Conservation (phyloP, 225 moss, liverwort and hornwort genomes). For the Physcomitrium patens region DNA sequence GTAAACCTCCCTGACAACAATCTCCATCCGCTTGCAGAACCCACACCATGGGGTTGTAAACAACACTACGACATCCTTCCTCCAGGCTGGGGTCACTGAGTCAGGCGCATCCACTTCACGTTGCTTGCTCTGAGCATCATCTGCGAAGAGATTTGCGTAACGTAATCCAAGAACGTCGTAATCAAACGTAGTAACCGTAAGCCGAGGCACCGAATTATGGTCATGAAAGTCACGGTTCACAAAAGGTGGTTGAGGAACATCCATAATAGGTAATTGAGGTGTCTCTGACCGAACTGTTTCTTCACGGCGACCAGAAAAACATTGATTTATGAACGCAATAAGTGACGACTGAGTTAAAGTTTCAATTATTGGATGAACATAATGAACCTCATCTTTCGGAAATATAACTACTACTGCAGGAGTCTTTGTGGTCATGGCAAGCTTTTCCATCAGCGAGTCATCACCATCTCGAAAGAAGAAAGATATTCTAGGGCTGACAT, state of each 20-base stretch:
- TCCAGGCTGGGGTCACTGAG: conserved; percentile 27
- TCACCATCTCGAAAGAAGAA: conserved; percentile 49
- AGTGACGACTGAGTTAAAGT: conserved; percentile 32
- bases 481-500: neutral
- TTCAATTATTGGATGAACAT: conserved; percentile 33
- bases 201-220: conserved; percentile 33
- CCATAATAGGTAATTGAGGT: conserved; percentile 20
- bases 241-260: conserved; percentile 44
- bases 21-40: conserved; percentile 57
- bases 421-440: conserved; percentile 30
- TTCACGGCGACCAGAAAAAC: conserved; percentile 32
- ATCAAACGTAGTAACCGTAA: conserved; percentile 34
- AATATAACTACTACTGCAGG: conserved; percentile 43
- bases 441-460: conserved; percentile 40
- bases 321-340: conserved; percentile 35
- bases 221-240: conserved; percentile 52
- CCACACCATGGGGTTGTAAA: conserved; percentile 56
- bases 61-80: conserved; percentile 49
- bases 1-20: conserved; percentile 45
- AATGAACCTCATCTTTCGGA: conserved; percentile 41
- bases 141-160: conserved; percentile 1
- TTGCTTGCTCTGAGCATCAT: neutral
- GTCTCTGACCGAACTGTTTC: conserved; percentile 37
- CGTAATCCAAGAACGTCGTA: conserved; percentile 30
- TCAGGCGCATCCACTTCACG: conserved; percentile 25